Percentiles rank a stretch among this genome's conserved stretches.
These are phyloP conservation scores for Boletus vinaceobasis DNA, from an alignment of 768 basidiomycete species.

Conservation along the genomic window DNA sequence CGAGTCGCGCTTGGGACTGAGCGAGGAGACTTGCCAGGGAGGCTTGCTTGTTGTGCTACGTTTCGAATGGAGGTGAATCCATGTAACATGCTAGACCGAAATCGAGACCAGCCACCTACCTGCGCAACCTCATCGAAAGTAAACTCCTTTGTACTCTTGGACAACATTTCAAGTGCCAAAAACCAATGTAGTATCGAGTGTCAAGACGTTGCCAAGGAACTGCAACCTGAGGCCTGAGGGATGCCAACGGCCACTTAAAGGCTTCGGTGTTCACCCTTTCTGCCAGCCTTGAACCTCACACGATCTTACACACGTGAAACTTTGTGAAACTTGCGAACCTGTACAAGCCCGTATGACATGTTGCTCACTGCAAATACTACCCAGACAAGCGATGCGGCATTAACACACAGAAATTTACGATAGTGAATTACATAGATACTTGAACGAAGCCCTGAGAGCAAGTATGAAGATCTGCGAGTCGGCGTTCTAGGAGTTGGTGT, in stretches of 20 bases:
- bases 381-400: not conserved
- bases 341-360: not conserved
- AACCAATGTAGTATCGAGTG: not conserved
- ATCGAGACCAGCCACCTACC: slow-evolving; percentile 38
- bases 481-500: no score
- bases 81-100: not conserved
- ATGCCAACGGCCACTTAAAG: not conserved
- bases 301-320: not conserved
- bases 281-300: no score
- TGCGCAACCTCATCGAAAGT: slow-evolving; percentile 62
- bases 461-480: not conserved
- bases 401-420: not conserved
- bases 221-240: not conserved
- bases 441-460: not conserved
- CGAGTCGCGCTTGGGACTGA: not conserved
- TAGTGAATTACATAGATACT: not conserved
- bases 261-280: no score
- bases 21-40: slow-evolving; percentile 56
- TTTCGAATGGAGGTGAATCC: not conserved
- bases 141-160: slow-evolving; percentile 34
- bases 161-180: slow-evolving; percentile 11
- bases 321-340: not conserved
- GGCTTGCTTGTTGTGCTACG: slow-evolving; percentile 82
- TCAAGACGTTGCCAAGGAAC: not conserved
- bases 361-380: not conserved